These are phyloP conservation scores for Aspergillus piperis DNA, from an alignment of 2,329 filamentous ascomycete genomes.

Conservation along the genomic window DNA sequence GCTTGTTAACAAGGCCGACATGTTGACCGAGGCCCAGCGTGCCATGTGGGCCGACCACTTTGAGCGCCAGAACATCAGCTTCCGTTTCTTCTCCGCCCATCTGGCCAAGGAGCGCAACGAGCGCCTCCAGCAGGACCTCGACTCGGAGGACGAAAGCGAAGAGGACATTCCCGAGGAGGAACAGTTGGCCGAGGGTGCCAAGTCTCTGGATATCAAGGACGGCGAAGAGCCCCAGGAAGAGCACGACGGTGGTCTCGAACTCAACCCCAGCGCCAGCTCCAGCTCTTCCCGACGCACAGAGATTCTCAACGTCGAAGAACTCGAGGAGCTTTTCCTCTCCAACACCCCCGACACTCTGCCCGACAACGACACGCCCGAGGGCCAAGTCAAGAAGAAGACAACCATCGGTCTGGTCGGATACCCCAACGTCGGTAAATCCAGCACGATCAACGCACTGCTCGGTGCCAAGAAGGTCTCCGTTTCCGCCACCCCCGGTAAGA, in stretches of 20 bases:
- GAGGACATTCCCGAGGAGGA: conserved; percentile 22
- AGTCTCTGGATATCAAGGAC: conserved; percentile 26
- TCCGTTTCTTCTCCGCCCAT: conserved; percentile 94
- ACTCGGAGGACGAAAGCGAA: conserved; percentile 45
- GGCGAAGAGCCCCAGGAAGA: conserved; percentile 27
- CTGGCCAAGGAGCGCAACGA: conserved; percentile 89
- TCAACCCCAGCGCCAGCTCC: conserved; percentile 7
- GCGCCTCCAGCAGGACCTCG: conserved; percentile 56
- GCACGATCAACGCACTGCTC: conserved; percentile 98
- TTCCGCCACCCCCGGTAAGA: conserved; percentile 95
- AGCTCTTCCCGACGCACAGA: conserved; percentile 58
- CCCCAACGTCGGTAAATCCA: conserved; percentile 98
- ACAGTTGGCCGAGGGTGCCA: conserved; percentile 16
- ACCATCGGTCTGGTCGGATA: conserved; percentile 95
- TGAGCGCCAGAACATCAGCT: conserved; percentile 75
- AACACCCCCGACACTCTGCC: conserved; percentile 63
- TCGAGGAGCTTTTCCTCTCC: conserved; percentile 83
- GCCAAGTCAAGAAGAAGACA: conserved; percentile 62
- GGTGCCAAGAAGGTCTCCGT: conserved; percentile 98
- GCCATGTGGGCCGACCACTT: conserved; percentile 85
- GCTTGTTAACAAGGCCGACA: conserved; percentile 97
- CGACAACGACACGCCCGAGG: conserved; percentile 48
- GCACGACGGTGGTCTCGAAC: conserved; percentile 29
- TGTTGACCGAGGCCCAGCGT: conserved; percentile 89
- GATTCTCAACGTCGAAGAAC: conserved; percentile 88